Evolutionary conservation across 2,329 filamentous ascomycete genomes (phyloP).

Genomic region (Calonectria crousiana): DNA sequence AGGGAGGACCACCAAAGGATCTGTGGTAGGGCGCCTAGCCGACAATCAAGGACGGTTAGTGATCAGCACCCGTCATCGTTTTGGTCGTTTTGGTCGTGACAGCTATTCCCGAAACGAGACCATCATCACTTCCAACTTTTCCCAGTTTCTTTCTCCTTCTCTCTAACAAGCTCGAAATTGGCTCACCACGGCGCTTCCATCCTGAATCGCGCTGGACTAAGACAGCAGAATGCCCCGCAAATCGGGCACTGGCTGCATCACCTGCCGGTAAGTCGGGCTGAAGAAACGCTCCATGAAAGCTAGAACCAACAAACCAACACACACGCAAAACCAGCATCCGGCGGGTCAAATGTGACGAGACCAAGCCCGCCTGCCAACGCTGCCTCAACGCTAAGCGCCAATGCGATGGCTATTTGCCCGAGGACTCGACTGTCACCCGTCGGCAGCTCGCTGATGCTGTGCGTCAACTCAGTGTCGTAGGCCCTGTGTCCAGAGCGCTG

Average conservation of each 20-base stretch:
- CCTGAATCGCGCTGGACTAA: neutral
- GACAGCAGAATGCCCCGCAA: constrained; percentile 37
- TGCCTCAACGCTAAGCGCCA: constrained; percentile 43
- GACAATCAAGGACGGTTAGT: neutral
- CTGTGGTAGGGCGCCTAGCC: neutral
- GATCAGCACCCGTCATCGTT: neutral
- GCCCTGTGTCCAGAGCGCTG: constrained; percentile 44
- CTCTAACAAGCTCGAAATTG: neutral
- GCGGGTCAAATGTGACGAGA: constrained; percentile 52
- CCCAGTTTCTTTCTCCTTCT: neutral
- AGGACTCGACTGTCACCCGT: constrained; percentile 42
- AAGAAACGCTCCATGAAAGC: neutral
- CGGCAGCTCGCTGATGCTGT: constrained; percentile 47
- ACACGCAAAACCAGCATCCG: constrained; percentile 44
- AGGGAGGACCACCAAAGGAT: neutral
- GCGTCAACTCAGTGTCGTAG: constrained; percentile 44
- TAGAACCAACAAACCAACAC: constrained; percentile 1
- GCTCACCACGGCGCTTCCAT: neutral
- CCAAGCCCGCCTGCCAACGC: constrained; percentile 45
- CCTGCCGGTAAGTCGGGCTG: constrained; percentile 39
- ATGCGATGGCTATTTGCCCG: constrained; percentile 50
- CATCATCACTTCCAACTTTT: neutral
- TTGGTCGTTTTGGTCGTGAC: neutral
- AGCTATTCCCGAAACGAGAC: neutral
- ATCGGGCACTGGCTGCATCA: constrained; percentile 41